These are phyloP conservation scores for Ophiosphaerella korrae DNA, from an alignment of 2,329 filamentous ascomycete species.

Conservation along the genomic window DNA sequence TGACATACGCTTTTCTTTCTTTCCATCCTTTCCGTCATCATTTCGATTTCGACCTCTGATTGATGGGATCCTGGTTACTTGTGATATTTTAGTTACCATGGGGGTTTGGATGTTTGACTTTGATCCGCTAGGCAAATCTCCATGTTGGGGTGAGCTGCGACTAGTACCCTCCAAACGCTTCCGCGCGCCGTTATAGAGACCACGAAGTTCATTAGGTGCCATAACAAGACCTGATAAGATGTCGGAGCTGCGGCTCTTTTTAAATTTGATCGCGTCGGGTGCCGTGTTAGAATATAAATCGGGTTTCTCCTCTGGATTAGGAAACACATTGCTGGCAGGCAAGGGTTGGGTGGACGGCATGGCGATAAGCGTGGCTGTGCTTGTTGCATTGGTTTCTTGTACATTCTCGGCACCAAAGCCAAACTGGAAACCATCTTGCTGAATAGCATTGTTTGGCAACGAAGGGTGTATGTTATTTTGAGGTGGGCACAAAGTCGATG, in stretches of 20 bases:
- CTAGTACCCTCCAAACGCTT: slow-evolving; percentile 8
- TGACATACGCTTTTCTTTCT: slow-evolving; percentile 18
- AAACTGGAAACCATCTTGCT: slow-evolving; percentile 11
- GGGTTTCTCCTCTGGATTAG: slow-evolving; percentile 3
- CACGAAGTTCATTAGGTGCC: slow-evolving; percentile 14
- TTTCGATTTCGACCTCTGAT: slow-evolving; percentile 8
- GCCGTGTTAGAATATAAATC: slow-evolving; percentile 1
- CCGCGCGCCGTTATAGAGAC: slow-evolving; percentile 16
- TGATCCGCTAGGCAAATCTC: not conserved
- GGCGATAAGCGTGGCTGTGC: slow-evolving; percentile 15
- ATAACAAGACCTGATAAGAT: slow-evolving; percentile 3
- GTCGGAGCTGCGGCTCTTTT: slow-evolving; percentile 1
- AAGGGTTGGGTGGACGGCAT: slow-evolving; percentile 13
- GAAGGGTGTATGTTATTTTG: slow-evolving; percentile 18
- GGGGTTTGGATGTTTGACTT: slow-evolving; percentile 3
- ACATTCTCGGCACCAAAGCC: slow-evolving; percentile 3
- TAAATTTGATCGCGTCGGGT: not conserved
- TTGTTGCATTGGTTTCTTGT: slow-evolving; percentile 8
- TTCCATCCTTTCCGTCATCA: slow-evolving; percentile 10
- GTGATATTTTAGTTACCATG: slow-evolving; percentile 7
- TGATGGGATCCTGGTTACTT: slow-evolving; percentile 9
- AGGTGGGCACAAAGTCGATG: slow-evolving; percentile 3
- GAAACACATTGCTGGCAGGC: slow-evolving; percentile 1
- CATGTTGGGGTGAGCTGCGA: not conserved
- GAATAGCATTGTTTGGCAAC: slow-evolving; percentile 4